phyloP scores from a whole-genome alignment of 2,329 filamentous ascomycete species.

The Massarina eburnea region DNA sequence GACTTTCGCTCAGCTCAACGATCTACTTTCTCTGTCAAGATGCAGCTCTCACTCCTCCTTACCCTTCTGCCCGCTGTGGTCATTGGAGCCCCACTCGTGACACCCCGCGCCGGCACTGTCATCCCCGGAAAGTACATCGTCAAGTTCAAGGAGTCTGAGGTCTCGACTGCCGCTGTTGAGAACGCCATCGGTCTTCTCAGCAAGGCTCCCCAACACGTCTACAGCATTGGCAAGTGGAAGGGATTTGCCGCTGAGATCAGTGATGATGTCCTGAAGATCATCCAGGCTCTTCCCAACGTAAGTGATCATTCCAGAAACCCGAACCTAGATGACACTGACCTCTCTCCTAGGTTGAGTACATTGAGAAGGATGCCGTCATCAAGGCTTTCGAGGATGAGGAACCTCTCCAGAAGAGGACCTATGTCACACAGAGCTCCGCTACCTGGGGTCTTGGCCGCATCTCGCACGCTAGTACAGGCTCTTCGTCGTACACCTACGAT shows the following conservation, averaged over 20 bases:
- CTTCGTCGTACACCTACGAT: conserved; percentile 44
- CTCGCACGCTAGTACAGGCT: conserved; percentile 36
- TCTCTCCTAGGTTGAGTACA: conserved; percentile 37
- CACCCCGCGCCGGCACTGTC: conserved; percentile 37
- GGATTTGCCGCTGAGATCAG: conserved; percentile 43
- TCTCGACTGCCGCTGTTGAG: conserved; percentile 28
- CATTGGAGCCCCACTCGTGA: conserved; percentile 43
- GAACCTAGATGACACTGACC: not conserved
- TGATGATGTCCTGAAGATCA: conserved; percentile 29
- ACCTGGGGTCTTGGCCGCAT: conserved; percentile 48
- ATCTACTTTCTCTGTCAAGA: conserved; percentile 28
- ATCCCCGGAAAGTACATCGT: conserved; percentile 51
- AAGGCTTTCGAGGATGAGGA: conserved; percentile 27
- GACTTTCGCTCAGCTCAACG: conserved; percentile 14
- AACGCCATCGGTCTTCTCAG: conserved; percentile 25
- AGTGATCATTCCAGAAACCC: conserved; percentile 4
- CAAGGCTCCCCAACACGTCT: conserved; percentile 37
- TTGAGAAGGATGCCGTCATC: conserved; percentile 45
- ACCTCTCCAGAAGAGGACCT: conserved; percentile 33
- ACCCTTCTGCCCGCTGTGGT: conserved; percentile 38
- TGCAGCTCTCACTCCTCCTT: conserved; percentile 44
- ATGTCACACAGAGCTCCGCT: conserved; percentile 41
- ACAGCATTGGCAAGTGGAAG: conserved; percentile 42
- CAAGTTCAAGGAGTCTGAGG: conserved; percentile 46
- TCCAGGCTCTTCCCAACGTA: conserved; percentile 35